These are phyloP conservation scores for Lachnellula hyalina DNA, from an alignment of 2,329 filamentous ascomycete species.

Conservation along the genomic window DNA sequence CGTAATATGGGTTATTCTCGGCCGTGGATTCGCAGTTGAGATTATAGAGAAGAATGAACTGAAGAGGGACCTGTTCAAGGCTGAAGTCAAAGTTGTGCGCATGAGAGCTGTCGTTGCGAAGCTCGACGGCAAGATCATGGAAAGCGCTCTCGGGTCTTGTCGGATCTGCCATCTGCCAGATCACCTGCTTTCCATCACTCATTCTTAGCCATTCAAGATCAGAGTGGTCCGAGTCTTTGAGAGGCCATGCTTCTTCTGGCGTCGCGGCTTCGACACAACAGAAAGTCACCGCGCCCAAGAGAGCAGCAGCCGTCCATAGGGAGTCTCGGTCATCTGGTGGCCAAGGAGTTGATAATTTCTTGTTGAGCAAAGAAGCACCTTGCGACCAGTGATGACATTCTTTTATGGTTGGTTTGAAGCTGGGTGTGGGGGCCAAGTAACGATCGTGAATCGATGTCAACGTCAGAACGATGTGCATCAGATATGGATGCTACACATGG, in stretches of 20 bases:
- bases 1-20: conserved; percentile 16
- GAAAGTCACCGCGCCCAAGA: conserved; percentile 43
- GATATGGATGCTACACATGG: conserved; percentile 20
- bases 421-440: conserved; percentile 22
- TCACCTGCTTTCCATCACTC: conserved; percentile 48
- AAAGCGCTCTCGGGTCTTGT: conserved; percentile 44
- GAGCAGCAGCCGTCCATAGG: conserved; percentile 42
- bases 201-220: conserved; percentile 57
- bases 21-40: conserved; percentile 1
- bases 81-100: neutral
- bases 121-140: conserved; percentile 10
- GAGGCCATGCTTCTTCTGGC: conserved; percentile 50
- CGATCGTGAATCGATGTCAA: conserved; percentile 50
- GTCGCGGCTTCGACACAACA: conserved; percentile 38
- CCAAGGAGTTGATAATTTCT: conserved; percentile 35
- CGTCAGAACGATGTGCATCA: conserved; percentile 50
- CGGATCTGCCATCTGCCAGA: conserved; percentile 48
- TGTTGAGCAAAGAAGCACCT: conserved; percentile 43
- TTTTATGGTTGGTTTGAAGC: conserved; percentile 25
- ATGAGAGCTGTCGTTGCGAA: neutral
- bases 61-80: conserved; percentile 5
- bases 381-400: conserved; percentile 45
- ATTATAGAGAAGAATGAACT: conserved; percentile 12
- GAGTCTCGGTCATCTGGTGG: conserved; percentile 40
- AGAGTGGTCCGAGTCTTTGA: conserved; percentile 36